Base-by-base conservation (phyloP, 1,284 basidiomycete genomes). In the Tranzscheliella williamsii region DNA sequence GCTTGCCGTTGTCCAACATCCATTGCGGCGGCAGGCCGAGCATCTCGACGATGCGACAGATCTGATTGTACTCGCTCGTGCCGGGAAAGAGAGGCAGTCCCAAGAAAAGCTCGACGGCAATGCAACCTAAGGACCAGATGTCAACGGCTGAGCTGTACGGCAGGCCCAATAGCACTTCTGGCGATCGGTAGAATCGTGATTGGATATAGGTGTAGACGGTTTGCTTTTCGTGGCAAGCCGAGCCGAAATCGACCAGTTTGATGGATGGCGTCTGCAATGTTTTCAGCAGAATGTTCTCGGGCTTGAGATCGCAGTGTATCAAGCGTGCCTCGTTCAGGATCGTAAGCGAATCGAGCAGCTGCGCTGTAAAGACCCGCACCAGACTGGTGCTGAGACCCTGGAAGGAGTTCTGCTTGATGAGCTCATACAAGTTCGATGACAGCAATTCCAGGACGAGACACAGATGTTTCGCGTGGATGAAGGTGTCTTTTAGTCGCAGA, bases 371-470 rank as follows among this genome's bases (percentile, higher is more conserved):
- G 27, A 98, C 94, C 73, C 96, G 91, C 70, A 98, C 94, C 37
- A 98, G 86, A 76, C 94, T 91, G 4, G 91, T 94, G 79, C 89
- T 92, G 42, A 98, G 81, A 3, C 94, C 95, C 79, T 95, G 90
- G 84, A 98, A 99, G 77, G 94, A 91, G 80, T 98, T 98, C 81
- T 98, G 95, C 82, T 98, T 98, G 86, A 99, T 98, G 70, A 99
- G 85, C 80, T 99, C 94, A 82, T 98, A 98, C 53, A 98, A 83
- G 78, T 99, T 99, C 31, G 91, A 95, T 16, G 91, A 95, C 7
- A 99, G 84, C 47, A 97, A 84, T 80, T 99, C 94, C 77, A 98
- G 96, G 37, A 98, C 94, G 60, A 98, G 87, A 79, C 94, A 98
- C 35, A 98, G 83, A 79, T 99, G 95, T 72, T 85, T 91, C 70